Evolutionary conservation across 208 protist species (phyloP), one percentile per base, ranked within the genome.

Genomic region (Trypanosoma cruzi): DNA sequence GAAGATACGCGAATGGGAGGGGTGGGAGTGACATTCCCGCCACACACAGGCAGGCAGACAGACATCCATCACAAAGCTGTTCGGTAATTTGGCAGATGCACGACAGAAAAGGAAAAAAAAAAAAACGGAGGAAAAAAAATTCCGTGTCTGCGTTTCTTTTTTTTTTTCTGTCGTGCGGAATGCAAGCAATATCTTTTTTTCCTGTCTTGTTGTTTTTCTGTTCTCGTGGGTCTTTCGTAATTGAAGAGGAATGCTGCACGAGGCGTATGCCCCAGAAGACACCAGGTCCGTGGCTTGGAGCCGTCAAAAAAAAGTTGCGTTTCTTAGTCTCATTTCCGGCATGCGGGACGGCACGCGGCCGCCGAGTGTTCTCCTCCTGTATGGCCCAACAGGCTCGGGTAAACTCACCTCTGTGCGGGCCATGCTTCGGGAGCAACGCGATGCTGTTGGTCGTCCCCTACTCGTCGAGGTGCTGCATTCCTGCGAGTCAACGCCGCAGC

Each of bases 371-470:
- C 7, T 85, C 13, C 76, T 96, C 1, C 82, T 96, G 10, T 85
- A 94, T 68, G 91, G 91, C 13, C 89, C 91, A 20, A 69, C 91
- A 8, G 91, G 91, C 2, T 86, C 83, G 57, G 89, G 73, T 1
- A 96, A 96, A 76, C 76, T 92, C 28, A 77, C 77, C 11, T 75
- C 89, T 28, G 71, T 92, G 13, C 52, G 73, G 13, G 76, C 86
- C 32, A 66, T 93, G 16, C 54, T 93, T 26, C 56, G 55, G 0
- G 75, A 81, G 18, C 57, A 52, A 34, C 46, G 22, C 18, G 58
- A 58, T 64, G 44, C 37, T 32, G 3, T 7, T 28, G 65, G 64
- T 14, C n/a, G 28, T 7, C 48, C 65, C 20, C 22, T 53, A 26
- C 28, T 20, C 13, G 57, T 66, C 7, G 28, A 63, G 6, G 66